These are phyloP conservation scores for Epichloe gansuensis DNA, from an alignment of 2,329 filamentous ascomycete genomes.

Conservation along the genomic window DNA sequence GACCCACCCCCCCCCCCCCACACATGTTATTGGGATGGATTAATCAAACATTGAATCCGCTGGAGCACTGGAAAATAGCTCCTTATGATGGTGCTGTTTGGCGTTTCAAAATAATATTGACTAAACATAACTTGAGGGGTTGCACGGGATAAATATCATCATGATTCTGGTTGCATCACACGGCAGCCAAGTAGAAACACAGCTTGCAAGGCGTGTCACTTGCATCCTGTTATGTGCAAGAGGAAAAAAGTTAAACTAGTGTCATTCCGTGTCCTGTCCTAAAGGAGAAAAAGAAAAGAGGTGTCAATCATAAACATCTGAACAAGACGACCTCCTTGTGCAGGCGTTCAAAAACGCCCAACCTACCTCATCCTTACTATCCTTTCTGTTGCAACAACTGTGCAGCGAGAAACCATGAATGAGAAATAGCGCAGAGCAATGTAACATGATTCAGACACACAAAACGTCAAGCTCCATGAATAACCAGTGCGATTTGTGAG, in stretches of 20 bases:
- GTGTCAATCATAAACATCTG: background rate
- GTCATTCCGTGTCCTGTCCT: background rate
- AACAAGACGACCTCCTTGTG: background rate
- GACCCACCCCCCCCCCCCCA: too few relatives aligned
- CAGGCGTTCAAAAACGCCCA: background rate
- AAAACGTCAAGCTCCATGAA: background rate
- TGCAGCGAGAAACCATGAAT: background rate
- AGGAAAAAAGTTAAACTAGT: background rate
- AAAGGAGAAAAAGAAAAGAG: background rate
- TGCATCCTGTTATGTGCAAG: background rate
- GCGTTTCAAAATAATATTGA: too few relatives aligned
- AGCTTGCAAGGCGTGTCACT: background rate
- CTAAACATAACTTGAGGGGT: too few relatives aligned
- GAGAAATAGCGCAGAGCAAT: background rate
- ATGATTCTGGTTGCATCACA: too few relatives aligned
- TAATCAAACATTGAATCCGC: too few relatives aligned
- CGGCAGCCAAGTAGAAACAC: too few relatives aligned
- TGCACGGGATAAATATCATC: too few relatives aligned
- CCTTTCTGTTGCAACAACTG: background rate
- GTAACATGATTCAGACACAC: constrained; percentile 1
- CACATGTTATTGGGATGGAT: too few relatives aligned
- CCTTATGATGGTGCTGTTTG: too few relatives aligned
- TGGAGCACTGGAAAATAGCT: too few relatives aligned
- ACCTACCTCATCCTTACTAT: background rate
- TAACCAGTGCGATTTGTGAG: background rate